A percentile compares a stretch with the other conserved stretches of the same genome.
Conservation (phyloP, 176 grass and related monocot genomes). For the Olyra latifolia region DNA sequence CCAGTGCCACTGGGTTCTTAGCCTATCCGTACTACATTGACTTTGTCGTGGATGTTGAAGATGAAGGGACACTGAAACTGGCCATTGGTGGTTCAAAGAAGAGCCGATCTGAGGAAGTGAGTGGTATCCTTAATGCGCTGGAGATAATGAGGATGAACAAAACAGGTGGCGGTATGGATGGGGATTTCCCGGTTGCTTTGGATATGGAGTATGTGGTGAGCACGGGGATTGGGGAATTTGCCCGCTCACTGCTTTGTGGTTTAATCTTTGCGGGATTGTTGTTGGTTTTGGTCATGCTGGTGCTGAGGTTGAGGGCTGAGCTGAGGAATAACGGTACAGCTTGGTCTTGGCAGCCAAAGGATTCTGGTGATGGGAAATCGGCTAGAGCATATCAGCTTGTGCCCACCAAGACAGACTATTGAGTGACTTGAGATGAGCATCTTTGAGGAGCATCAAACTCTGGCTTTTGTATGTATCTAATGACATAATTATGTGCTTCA, state of each 20-base stretch:
- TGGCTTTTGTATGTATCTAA: constrained; percentile 13
- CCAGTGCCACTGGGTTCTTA: constrained; percentile 48
- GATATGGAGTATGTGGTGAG: constrained; percentile 41
- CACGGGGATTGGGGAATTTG: constrained; percentile 72
- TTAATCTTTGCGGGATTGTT: constrained; percentile 62
- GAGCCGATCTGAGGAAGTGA: constrained; percentile 43
- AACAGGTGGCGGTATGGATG: constrained; percentile 58
- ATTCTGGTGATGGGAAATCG: constrained; percentile 53
- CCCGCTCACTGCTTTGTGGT: constrained; percentile 68
- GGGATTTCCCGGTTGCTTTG: constrained; percentile 46
- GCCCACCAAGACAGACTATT: constrained; percentile 57
- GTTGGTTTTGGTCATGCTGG: constrained; percentile 52
- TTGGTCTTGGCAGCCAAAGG: constrained; percentile 39
- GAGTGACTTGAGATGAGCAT: constrained; percentile 1
- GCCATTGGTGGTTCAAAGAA: constrained; percentile 56
- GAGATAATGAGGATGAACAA: constrained; percentile 98
- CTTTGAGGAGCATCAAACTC: constrained; percentile 26
- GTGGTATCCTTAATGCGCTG: constrained; percentile 85
- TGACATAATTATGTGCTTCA: constrained; percentile 4
- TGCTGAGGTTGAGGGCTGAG: constrained; percentile 63
- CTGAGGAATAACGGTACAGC: constrained; percentile 39
- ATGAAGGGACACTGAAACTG: constrained; percentile 51
- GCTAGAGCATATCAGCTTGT: constrained; percentile 53
- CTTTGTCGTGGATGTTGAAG: constrained; percentile 61
- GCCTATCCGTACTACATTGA: constrained; percentile 88